Conservation (phyloP, 108 stramenopile species). For the Cyclotella sp. region DNA sequence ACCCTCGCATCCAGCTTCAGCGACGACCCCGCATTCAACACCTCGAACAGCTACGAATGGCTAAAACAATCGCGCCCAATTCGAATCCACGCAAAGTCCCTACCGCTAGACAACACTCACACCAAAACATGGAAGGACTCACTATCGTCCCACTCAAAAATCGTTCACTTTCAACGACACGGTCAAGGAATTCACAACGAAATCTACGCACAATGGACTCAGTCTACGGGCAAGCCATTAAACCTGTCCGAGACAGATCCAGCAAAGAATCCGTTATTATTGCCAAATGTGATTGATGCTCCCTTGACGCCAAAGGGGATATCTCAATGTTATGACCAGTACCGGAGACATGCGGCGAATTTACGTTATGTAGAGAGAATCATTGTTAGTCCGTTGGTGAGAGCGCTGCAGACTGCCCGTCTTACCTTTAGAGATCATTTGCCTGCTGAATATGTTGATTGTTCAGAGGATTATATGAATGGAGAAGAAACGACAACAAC, state of each 20-base stretch:
- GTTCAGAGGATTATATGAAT: neutral
- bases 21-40: slow-evolving; percentile 6
- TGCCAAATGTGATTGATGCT: slow-evolving; percentile 74
- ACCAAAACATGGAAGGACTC: neutral
- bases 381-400: slow-evolving; percentile 68
- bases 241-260: slow-evolving; percentile 46
- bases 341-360: slow-evolving; percentile 23
- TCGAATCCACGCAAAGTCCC: slow-evolving; percentile 23
- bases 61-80: slow-evolving; percentile 44
- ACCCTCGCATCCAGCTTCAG: neutral
- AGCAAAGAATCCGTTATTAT: slow-evolving; percentile 66
- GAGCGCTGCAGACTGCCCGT: slow-evolving; percentile 76
- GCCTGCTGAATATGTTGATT: slow-evolving; percentile 1
- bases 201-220: slow-evolving; percentile 57
- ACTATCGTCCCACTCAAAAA: slow-evolving; percentile 22
- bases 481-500: too few species aligned
- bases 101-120: slow-evolving; percentile 6
- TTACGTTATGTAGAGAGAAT: slow-evolving; percentile 59
- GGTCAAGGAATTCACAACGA: slow-evolving; percentile 61
- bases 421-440: slow-evolving; percentile 70
- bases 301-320: slow-evolving; percentile 82
- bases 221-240: slow-evolving; percentile 26
- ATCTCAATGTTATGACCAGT: slow-evolving; percentile 58
- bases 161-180: slow-evolving; percentile 55
- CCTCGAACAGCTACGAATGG: slow-evolving; percentile 16